These are phyloP conservation scores for Panaeolus cyanescens DNA, from an alignment of 768 basidiomycete genomes.

Conservation along the genomic window DNA sequence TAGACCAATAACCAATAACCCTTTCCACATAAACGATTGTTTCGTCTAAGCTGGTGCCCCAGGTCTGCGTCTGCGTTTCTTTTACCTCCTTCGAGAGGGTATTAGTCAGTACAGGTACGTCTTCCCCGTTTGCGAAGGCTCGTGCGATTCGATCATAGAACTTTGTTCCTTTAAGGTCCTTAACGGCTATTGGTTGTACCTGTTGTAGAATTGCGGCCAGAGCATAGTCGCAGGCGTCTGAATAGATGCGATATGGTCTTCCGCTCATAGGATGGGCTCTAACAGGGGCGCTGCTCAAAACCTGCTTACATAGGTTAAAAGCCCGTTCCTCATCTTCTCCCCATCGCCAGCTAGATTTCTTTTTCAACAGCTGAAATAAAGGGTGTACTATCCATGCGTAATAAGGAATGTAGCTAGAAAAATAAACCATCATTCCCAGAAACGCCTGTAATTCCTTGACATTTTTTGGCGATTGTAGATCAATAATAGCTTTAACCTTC, in stretches of 20 bases:
- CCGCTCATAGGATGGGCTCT: constrained; percentile 28
- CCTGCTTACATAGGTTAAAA: constrained; percentile 29
- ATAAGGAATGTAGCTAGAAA: constrained; percentile 35
- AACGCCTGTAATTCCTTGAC: constrained; percentile 30
- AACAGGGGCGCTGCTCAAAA: constrained; percentile 31
- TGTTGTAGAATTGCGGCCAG: constrained; percentile 31
- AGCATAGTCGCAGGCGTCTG: constrained; percentile 33
- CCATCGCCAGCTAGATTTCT: constrained; percentile 25
- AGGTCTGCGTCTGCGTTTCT: constrained; percentile 21
- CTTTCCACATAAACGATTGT: constrained; percentile 28
- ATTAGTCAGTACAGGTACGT: constrained; percentile 23
- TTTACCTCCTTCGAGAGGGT: constrained; percentile 14
- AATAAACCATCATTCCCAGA: constrained; percentile 40
- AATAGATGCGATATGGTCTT: constrained; percentile 34
- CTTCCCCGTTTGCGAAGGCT: constrained; percentile 18
- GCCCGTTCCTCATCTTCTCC: constrained; percentile 21
- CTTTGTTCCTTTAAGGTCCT: constrained; percentile 28
- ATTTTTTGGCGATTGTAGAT: constrained; percentile 25
- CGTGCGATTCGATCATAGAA: constrained; percentile 22
- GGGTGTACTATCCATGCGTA: constrained; percentile 35
- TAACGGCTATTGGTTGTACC: constrained; percentile 27
- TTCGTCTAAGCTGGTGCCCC: constrained; percentile 26
- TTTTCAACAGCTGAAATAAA: constrained; percentile 32
- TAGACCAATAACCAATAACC: constrained; percentile 18
- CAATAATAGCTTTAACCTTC: constrained; percentile 34